Base-by-base conservation (phyloP, 345 rosid genomes). In the Eucalyptus fibrosa region DNA sequence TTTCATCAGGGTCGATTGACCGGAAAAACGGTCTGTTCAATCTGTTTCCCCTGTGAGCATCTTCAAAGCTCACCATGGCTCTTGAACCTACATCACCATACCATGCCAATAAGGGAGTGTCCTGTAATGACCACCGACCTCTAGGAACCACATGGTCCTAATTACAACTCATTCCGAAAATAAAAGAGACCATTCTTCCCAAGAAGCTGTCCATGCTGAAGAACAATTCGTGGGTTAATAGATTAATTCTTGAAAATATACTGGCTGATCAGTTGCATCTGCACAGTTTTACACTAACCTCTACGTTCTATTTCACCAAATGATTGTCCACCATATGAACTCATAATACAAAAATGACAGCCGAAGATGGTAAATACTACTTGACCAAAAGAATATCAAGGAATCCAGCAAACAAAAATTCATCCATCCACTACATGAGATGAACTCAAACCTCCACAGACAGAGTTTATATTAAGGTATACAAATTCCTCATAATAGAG, bases 1-100 rank as follows among this genome's bases (percentile, higher is more conserved):
- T 91, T 42, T 93, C 96, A 53, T 93, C 94, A 24, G 89, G 91
- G 67, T 94, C 93, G 80, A 86, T 59, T 3, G 92, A 44, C n/a
- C 90, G 92, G 86, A 91, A 90, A 49, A 92, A 86, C 8, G 92
- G 65, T 30, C 91, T 88, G 42, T 55, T 89, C 40, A 88, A 34
- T 55, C 91, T 86, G 60, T 81, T 90, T 44, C 88, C 87, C 87
- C 92, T 56, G 30, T 77, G 87, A 86, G 89, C 89, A 88, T 92
- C 92, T 88, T 93, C 92, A 55, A 94, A 92, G 89, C 93, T 92
- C 53, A 92, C 90, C 91, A 95, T 92, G 24, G 93, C 92, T 88
- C 93, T 91, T 87, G 94, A 80, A 49, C 94, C 95, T 94, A 81
- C 47, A 87, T 34, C 50, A 87, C 69, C 69, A 62, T 44, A n/a